Evolutionary conservation across 139 green algal genomes (phyloP), one percentile per base, ranked within the genome.

Genomic region (Picochlorum sp.): DNA sequence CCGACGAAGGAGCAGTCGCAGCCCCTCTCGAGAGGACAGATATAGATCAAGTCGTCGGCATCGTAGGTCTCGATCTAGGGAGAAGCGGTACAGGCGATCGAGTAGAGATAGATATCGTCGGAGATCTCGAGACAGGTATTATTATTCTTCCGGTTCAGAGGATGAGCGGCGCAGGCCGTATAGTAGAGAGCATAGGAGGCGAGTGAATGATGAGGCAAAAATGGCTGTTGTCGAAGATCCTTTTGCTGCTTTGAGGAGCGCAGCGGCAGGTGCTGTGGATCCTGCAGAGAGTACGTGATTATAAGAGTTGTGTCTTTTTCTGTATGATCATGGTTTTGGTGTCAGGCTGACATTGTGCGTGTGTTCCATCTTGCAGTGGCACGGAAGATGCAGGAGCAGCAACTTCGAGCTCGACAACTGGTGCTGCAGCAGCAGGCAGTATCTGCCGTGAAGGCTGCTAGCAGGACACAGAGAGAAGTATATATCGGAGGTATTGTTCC

Each of bases 361-460:
- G 26, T 30, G 26, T 30, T 30, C 61, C 70, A 80, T 73, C 34
- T 13, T 41, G 34, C 34, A 52, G 47, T 85, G 4, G 60, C 62
- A 13, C 62, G 76, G n/a, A 61, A 81, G 60, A 85, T 89, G 77
- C 81, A 88, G 69, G 82, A 92, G 70, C 85, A 91, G 82, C 85
- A 92, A 78, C 76, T 91, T 52, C 51, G 73, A 10, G 76, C 82
- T 13, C 81, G 86, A n/a, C 76, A 86, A 69, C 73, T 89, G 72
- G 81, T 92, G 46, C 61, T 92, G 62, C 83, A 92, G 73, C 85
- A 92, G 69, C 86, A 92, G 65, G 85, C 86, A n/a, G 72, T 71
- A 18, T 77, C 61, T 14, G 84, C 86, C 14, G 76, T 80, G 18
- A 76, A 77, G 2, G 82, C 84, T 3, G 80, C 79, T 21, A 81